Base-by-base conservation (phyloP, 2,329 filamentous ascomycete species). In the Phialophora macrospora region DNA sequence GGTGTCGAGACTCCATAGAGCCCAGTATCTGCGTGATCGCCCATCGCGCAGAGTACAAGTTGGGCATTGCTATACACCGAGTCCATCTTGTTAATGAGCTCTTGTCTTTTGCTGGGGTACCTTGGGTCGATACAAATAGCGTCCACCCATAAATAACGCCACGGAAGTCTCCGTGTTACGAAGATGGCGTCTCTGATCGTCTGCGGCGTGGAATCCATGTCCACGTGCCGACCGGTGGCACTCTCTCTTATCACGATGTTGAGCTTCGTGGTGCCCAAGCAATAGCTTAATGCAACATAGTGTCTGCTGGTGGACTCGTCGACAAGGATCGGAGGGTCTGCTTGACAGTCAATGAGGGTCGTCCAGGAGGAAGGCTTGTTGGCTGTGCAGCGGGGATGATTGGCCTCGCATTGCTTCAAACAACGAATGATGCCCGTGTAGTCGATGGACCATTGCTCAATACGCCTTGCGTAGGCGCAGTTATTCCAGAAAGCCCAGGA, bases 251-350 rank as follows among this genome's bases (percentile, higher is more conserved):
- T 38, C 24, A 12, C 30, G 8, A 49, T 17, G 3, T 32, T 11
- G 28, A 48, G 57, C 17, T 24, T 24, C 4, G 26, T 11, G 11
- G 6, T 22, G 30, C 57, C 57, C 57, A 30, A 49, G n/a, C 57
- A 60, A 38, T 51, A 49, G 28, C 57, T 60, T 28, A 60, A 48
- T 3, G 44, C 57, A n/a, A 60, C 44, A 22, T 22, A 60, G 0
- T n/a, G 9, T 26, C 32, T 51, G 11, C 22, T 44, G 32, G 44
- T 60, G 5, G 57, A 60, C 4, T 26, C 14, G 24, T 51, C n/a
- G 24, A 60, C n/a, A 14, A 51, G 44, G 14, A 11, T 38, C 17
- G 55, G 57, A 6, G 57, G 26, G 11, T 30, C n/a, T 6, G 44
- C 34, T 24, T 34, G 26, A 41, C 26, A 51, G 17, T 60, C 44